These are phyloP conservation scores for Rostrohypoxylon terebratum DNA, from an alignment of 495 filamentous ascomycete species.

Conservation along the genomic window DNA sequence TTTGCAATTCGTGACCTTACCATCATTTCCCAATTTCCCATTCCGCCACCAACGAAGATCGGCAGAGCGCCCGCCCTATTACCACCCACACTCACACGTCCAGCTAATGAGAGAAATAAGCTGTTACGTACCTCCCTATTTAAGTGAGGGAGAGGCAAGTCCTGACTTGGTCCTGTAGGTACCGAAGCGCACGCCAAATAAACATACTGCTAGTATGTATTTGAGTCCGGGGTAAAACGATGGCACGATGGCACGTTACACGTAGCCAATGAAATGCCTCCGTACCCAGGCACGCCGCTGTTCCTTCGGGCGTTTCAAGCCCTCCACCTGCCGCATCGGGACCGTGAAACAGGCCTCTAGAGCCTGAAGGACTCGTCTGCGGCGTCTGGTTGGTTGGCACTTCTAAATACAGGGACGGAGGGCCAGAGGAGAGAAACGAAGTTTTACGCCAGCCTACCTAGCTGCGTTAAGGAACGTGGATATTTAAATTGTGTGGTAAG, in stretches of 20 bases:
- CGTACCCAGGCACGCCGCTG: constrained; percentile 7
- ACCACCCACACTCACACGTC: background rate
- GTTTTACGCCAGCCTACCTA: constrained; percentile 8
- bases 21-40: background rate
- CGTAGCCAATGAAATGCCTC: constrained; percentile 33
- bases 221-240: constrained; percentile 44
- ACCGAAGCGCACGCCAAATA: background rate
- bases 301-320: constrained; percentile 44
- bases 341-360: constrained; percentile 24
- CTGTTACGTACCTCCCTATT: background rate
- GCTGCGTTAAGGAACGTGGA: constrained; percentile 16
- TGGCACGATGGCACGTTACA: constrained; percentile 48
- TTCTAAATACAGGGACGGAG: constrained; percentile 42
- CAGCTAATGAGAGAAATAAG: background rate
- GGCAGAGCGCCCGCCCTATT: background rate
- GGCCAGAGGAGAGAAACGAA: constrained; percentile 24
- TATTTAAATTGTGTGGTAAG: too few relatives aligned
- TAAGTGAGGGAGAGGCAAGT: background rate
- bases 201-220: background rate
- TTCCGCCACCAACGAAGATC: background rate
- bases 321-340: constrained; percentile 44
- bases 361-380: constrained; percentile 6
- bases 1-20: too few relatives aligned
- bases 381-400: constrained; percentile 35
- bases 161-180: constrained; percentile 1